These are phyloP conservation scores for Didymella arachidicola DNA, from an alignment of 2,329 filamentous ascomycete species.

Conservation along the genomic window DNA sequence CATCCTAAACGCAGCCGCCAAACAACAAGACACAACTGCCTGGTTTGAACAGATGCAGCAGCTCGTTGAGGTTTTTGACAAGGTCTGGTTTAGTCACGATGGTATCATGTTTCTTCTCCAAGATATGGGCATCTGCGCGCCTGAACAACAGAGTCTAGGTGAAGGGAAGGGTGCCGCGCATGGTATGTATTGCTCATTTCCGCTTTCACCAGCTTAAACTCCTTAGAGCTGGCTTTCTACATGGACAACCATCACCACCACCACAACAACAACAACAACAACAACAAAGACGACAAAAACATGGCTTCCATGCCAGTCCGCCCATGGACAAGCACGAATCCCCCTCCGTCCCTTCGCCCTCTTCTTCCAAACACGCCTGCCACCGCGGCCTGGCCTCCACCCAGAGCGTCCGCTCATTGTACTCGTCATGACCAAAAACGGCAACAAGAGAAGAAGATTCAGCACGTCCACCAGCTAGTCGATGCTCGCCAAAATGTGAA, in stretches of 20 bases:
- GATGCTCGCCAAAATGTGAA: neutral
- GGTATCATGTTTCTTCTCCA: conserved; percentile 25
- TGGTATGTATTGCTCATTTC: conserved; percentile 69
- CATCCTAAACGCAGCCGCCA: conserved; percentile 7
- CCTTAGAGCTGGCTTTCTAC: neutral
- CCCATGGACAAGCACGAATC: neutral
- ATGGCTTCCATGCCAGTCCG: neutral
- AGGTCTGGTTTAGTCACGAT: conserved; percentile 17
- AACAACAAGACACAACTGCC: conserved; percentile 14
- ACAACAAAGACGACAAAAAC: neutral
- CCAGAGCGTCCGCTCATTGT: neutral
- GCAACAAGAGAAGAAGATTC: neutral
- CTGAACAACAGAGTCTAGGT: conserved; percentile 65
- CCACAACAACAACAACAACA: neutral
- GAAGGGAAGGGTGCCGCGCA: conserved; percentile 80
- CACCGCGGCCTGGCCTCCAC: neutral
- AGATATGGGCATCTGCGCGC: conserved; percentile 11
- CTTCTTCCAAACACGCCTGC: neutral
- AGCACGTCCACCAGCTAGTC: neutral
- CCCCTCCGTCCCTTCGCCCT: neutral
- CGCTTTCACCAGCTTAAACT: conserved; percentile 68
- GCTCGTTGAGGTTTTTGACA: conserved; percentile 12
- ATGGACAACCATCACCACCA: neutral
- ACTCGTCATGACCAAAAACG: neutral
- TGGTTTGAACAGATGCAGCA: conserved; percentile 25